Percentiles rank a stretch among this genome's conserved stretches.
Evolutionary conservation across 2,329 filamentous ascomycete species (phyloP).

Genomic region (Scortechinia acanthostroma): DNA sequence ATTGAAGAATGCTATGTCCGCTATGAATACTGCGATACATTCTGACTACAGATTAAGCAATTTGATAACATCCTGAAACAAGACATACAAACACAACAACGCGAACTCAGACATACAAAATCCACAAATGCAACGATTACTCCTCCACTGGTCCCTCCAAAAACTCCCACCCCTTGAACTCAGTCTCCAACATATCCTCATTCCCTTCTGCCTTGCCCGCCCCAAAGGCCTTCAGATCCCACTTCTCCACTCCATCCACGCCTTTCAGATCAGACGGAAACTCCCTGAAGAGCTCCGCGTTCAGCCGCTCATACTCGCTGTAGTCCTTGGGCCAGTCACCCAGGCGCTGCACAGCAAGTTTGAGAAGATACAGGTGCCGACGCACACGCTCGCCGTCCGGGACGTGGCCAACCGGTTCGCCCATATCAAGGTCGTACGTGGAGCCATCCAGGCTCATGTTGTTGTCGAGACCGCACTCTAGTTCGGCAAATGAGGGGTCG

Average conservation of each 20-base stretch:
- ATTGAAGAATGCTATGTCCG: no score
- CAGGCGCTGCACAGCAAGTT: slow-evolving; percentile 25
- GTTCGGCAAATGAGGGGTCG: slow-evolving; percentile 18
- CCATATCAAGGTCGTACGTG: slow-evolving; percentile 11
- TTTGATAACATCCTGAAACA: no score
- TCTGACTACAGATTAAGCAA: no score
- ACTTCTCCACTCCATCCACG: slow-evolving; percentile 34
- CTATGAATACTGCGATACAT: no score
- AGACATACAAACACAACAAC: no score
- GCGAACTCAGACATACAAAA: no score
- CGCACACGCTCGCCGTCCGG: slow-evolving; percentile 19
- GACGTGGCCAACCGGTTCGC: slow-evolving; percentile 6
- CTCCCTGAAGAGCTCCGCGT: slow-evolving; percentile 28
- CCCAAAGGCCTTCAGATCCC: slow-evolving; percentile 33
- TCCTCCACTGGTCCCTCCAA: no score
- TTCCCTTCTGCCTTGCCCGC: slow-evolving; percentile 32
- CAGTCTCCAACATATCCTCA: slow-evolving; percentile 14
- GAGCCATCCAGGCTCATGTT: slow-evolving; percentile 9
- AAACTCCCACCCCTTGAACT: slow-evolving; percentile 14
- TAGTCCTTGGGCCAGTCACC: slow-evolving; percentile 35
- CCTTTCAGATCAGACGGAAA: slow-evolving; percentile 28
- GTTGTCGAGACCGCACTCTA: slow-evolving; percentile 13
- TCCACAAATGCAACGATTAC: no score
- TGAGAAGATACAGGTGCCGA: slow-evolving; percentile 24
- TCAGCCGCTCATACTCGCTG: slow-evolving; percentile 35